Conservation (phyloP, 345 rosid genomes). For the Hevea brasiliensis region DNA sequence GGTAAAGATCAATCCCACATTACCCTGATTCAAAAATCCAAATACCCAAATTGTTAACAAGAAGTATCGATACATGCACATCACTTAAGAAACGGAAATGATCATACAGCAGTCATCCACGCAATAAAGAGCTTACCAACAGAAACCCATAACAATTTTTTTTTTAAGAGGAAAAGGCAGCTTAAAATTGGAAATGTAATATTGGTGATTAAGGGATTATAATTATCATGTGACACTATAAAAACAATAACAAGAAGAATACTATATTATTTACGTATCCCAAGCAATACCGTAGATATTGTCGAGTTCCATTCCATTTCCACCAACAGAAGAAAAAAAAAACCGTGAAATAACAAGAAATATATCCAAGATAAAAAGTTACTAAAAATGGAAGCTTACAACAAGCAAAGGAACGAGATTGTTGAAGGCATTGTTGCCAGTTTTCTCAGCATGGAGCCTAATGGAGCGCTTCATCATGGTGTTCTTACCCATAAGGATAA, state of each 20-base stretch:
- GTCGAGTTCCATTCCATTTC: too few species aligned
- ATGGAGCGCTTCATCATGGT: conserved; percentile 28
- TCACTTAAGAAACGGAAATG: too few species aligned
- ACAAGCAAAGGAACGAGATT: conserved; percentile 22
- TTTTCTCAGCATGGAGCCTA: conserved; percentile 17
- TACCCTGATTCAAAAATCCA: conserved; percentile 10
- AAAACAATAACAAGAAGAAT: too few species aligned
- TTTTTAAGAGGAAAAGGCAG: too few species aligned
- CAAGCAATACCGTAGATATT: too few species aligned
- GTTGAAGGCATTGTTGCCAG: neutral
- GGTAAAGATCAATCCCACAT: conserved; percentile 24
- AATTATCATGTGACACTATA: neutral
- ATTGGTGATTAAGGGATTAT: neutral
- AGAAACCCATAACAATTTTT: too few species aligned
- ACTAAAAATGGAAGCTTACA: conserved; percentile 4
- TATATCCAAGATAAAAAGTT: neutral
- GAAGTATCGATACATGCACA: too few species aligned
- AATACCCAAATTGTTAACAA: too few species aligned
- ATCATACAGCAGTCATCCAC: too few species aligned
- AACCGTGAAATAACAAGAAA: neutral
- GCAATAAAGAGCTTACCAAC: neutral
- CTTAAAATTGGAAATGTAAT: neutral
- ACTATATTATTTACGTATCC: too few species aligned
- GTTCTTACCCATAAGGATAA: conserved; percentile 21
- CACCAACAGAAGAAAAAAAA: too few species aligned